These are phyloP conservation scores for Citrullus mucosospermus DNA, from an alignment of 306 rosid species.

Conservation along the genomic window DNA sequence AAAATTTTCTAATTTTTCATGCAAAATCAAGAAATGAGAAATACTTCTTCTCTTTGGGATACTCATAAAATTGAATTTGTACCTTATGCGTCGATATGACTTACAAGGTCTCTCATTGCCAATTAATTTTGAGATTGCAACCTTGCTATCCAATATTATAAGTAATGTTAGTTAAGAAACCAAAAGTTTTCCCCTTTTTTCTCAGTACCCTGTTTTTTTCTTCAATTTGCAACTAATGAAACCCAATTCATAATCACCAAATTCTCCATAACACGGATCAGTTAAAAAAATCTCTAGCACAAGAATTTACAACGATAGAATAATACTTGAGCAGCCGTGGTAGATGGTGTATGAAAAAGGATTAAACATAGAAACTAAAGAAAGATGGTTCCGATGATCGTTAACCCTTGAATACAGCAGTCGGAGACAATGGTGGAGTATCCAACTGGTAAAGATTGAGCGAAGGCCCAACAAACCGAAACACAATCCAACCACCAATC, in stretches of 20 bases:
- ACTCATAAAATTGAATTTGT: too few relatives aligned
- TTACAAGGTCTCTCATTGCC: too few relatives aligned
- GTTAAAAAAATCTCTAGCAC: background rate
- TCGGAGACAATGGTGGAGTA: conserved; percentile 53
- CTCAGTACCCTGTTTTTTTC: too few relatives aligned
- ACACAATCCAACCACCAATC: conserved; percentile 76
- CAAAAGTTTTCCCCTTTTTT: too few relatives aligned
- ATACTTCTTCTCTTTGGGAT: too few relatives aligned
- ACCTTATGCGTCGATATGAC: too few relatives aligned
- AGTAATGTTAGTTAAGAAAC: too few relatives aligned
- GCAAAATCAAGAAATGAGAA: too few relatives aligned
- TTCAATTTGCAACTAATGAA: background rate
- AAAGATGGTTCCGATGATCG: background rate
- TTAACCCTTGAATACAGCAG: conserved; percentile 45
- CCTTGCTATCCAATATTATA: too few relatives aligned
- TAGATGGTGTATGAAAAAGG: background rate
- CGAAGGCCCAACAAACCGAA: conserved; percentile 88
- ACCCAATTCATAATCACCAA: background rate
- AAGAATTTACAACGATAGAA: background rate
- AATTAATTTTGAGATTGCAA: too few relatives aligned
- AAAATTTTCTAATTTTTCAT: too few relatives aligned
- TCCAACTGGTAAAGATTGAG: conserved; percentile 84
- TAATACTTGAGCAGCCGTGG: background rate
- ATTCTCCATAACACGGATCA: background rate
- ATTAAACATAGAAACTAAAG: background rate